Evolutionary conservation across 2,329 filamentous ascomycete species (phyloP).

Genomic region (Paraphaeosphaeria minitans): DNA sequence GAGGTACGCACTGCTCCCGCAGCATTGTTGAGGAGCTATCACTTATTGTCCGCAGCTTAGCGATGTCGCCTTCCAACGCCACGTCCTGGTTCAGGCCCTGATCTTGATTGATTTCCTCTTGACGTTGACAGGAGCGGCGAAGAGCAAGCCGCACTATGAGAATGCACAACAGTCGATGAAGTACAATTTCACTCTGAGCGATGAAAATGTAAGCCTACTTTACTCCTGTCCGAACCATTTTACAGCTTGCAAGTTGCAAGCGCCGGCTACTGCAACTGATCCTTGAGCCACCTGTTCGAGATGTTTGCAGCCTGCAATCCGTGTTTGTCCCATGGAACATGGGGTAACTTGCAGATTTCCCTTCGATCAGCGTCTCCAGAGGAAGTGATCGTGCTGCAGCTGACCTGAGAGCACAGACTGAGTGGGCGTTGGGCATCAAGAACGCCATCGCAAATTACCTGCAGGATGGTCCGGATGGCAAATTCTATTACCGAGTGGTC

Average conservation of each 20-base stretch:
- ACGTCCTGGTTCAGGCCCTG: conserved; percentile 92
- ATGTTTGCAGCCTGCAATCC: conserved; percentile 15
- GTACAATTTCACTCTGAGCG: conserved; percentile 75
- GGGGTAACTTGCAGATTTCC: conserved; percentile 16
- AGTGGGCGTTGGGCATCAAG: conserved; percentile 84
- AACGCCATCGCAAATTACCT: conserved; percentile 81
- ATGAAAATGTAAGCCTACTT: conserved; percentile 75
- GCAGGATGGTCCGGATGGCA: conserved; percentile 78
- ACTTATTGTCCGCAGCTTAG: conserved; percentile 67
- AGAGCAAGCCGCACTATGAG: conserved; percentile 74
- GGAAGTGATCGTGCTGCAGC: conserved; percentile 35
- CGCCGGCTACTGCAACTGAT: not conserved
- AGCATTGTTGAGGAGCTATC: conserved; percentile 27
- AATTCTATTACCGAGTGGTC: conserved; percentile 95
- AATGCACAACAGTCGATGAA: conserved; percentile 85
- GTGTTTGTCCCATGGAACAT: not conserved
- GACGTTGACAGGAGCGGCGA: conserved; percentile 82
- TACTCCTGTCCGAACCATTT: not conserved
- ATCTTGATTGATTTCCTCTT: conserved; percentile 95
- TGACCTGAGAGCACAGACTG: conserved; percentile 61
- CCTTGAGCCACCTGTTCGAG: not conserved
- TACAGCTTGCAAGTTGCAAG: not conserved
- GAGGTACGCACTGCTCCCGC: conserved; percentile 64
- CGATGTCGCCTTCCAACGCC: conserved; percentile 90
- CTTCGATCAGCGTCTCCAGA: not conserved